These are phyloP conservation scores for Phytophthora sojae DNA, from an alignment of 352 stramenopile species.

Conservation along the genomic window DNA sequence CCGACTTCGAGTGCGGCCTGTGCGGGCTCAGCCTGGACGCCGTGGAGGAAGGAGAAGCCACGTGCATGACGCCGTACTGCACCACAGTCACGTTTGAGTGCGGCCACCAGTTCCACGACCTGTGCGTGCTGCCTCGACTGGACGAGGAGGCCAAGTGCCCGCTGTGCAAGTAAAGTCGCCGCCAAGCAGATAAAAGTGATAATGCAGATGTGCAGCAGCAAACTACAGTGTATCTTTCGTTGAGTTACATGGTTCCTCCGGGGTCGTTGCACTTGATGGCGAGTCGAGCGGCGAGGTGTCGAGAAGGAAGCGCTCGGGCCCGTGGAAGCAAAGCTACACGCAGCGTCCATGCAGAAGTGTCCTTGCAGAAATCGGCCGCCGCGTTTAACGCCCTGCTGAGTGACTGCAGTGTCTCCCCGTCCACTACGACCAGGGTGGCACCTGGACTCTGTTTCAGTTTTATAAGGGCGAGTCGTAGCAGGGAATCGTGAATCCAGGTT, in stretches of 20 bases:
- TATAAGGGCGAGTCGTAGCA: no score
- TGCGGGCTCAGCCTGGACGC: slow-evolving; percentile 36
- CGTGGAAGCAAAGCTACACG: not conserved
- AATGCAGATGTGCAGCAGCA: slow-evolving; percentile 24
- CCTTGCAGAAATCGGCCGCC: not conserved
- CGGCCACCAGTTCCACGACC: slow-evolving; percentile 45
- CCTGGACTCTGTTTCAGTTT: no score
- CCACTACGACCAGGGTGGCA: not conserved
- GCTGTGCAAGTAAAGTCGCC: slow-evolving; percentile 21
- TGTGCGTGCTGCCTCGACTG: slow-evolving; percentile 37
- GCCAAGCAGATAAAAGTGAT: slow-evolving; percentile 20
- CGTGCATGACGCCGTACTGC: slow-evolving; percentile 27
- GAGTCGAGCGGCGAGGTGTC: not conserved
- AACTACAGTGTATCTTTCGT: not conserved
- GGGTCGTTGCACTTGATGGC: no score
- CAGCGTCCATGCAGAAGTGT: not conserved
- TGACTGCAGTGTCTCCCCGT: not conserved
- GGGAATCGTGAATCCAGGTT: no score
- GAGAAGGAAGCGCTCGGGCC: not conserved
- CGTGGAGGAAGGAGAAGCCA: slow-evolving; percentile 16
- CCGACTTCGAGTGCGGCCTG: slow-evolving; percentile 31
- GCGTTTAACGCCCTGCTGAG: not conserved
- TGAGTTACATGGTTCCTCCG: not conserved
- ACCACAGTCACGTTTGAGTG: slow-evolving; percentile 43
- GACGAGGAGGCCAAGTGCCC: slow-evolving; percentile 40